Conservation (phyloP, 164 flowering plant species). For the Amborella trichopoda region DNA sequence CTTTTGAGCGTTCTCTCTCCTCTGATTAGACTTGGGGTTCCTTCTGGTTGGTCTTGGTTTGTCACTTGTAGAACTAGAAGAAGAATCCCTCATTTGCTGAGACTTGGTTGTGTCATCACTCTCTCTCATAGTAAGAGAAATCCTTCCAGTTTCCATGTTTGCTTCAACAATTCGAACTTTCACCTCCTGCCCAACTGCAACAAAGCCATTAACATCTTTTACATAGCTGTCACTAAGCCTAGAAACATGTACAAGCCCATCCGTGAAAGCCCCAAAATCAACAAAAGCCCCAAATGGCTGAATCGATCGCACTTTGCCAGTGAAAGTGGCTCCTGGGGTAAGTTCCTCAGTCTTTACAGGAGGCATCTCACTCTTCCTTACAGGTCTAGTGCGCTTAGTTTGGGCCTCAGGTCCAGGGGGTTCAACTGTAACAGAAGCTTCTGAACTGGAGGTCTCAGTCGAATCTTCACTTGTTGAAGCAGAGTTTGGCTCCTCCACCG, state of each 20-base stretch:
- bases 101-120: conserved; percentile 34
- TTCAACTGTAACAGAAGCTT: conserved; percentile 18
- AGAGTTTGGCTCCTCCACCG: conserved; percentile 50
- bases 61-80: conserved; percentile 11
- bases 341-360: conserved; percentile 85
- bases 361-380: conserved; percentile 84
- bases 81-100: conserved; percentile 32
- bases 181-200: conserved; percentile 93
- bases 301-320: conserved; percentile 85
- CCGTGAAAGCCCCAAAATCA: conserved; percentile 95
- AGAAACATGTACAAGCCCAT: conserved; percentile 94
- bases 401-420: too few species aligned
- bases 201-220: conserved; percentile 64
- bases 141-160: conserved; percentile 52
- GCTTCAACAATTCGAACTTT: conserved; percentile 77
- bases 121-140: conserved; percentile 83
- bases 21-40: conserved; percentile 22
- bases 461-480: conserved; percentile 26
- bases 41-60: conserved; percentile 35
- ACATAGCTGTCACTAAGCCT: conserved; percentile 75
- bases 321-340: conserved; percentile 73
- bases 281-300: conserved; percentile 98
- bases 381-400: conserved; percentile 37
- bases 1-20: conserved; percentile 28
- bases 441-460: conserved; percentile 14